Evolutionary conservation across 2,329 filamentous ascomycete species (phyloP).

Genomic region (Coniochaeta prunicola): DNA sequence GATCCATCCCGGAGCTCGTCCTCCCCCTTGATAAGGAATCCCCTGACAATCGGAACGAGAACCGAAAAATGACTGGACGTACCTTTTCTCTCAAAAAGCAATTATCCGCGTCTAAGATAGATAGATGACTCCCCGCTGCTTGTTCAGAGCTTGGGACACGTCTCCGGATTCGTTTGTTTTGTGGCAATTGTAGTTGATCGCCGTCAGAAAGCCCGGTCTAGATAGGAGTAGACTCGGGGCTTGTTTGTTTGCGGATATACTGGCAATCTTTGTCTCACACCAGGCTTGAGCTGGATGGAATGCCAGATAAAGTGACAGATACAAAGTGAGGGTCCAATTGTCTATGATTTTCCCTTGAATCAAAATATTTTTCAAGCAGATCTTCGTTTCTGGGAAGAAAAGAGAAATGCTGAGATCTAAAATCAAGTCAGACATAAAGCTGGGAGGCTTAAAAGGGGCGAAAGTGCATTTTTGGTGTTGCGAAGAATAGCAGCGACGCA

Average conservation of each 20-base stretch:
- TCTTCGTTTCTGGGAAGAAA: not conserved
- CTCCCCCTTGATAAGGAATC: not conserved
- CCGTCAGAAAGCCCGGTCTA: not conserved
- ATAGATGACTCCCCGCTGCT: not conserved
- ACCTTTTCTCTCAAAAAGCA: slow-evolving; percentile 1
- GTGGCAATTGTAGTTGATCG: not conserved
- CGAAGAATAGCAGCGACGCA: not conserved
- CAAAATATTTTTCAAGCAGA: not conserved
- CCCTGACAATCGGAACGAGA: not conserved
- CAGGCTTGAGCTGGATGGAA: not conserved
- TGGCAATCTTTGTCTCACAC: not conserved
- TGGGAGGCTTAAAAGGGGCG: not conserved
- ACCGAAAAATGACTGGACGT: not conserved
- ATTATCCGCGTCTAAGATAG: not conserved
- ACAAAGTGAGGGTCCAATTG: not conserved
- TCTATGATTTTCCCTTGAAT: not conserved
- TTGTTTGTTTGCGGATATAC: not conserved
- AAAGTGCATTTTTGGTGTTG: not conserved
- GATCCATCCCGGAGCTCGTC: not conserved
- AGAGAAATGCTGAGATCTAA: not conserved
- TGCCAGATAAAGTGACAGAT: not conserved
- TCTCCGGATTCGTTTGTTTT: not conserved
- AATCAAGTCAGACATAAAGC: not conserved
- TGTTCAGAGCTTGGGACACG: not conserved
- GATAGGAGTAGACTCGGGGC: not conserved